Evolutionary conservation across 129 eudicot species (phyloP), one percentile per base, ranked within the genome.

Genomic region (Flaveria brownii): DNA sequence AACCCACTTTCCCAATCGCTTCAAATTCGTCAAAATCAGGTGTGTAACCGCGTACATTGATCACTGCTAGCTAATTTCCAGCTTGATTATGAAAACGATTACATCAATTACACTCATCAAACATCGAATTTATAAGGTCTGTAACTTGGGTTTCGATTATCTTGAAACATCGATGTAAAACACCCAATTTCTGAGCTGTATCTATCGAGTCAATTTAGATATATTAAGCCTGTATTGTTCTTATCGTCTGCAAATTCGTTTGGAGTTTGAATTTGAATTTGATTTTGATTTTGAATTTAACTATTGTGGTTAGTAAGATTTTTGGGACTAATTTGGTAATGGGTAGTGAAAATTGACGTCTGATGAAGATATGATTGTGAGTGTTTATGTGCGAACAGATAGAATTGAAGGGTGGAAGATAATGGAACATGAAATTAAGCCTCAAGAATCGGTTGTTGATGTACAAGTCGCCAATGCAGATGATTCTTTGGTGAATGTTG

Each of bases 401-500:
- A 45, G 36, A 47, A 46, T 55, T 33, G 52, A 54, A 74, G 20
- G 41, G 41, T 4, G 5, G 41, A 5, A 36, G 41, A 36, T 30
- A 51, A 78, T 55, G 81, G 70, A 74, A 25, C 33, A 20, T 41
- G 77, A 64, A 76, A 52, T 65, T 46, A 59, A 80, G 71, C 36
- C 68, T 25, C 80, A 85, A 72, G 41, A 85, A 28, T 30, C 71
- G 59, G 25, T 36, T 72, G 23, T 43, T 54, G 17, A 60, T 73
- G 36, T 45, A 56, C 62, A 77, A 56, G 42, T 56, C 22, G 23
- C 26, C 33, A 22, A 54, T 70, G 69, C 73, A 70, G 75, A 79
- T 54, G 77, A 74, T 33, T 73, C 56, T 60, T 43, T 45, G 36
- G 56, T 77, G 81, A 76, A 81, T 76, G 71, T 33, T 68, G 81